A percentile compares a stretch with the other conserved stretches of the same genome.
Conservation (phyloP, 371 early-diverging fungal species). For the Basidiobolus heterosporus region DNA sequence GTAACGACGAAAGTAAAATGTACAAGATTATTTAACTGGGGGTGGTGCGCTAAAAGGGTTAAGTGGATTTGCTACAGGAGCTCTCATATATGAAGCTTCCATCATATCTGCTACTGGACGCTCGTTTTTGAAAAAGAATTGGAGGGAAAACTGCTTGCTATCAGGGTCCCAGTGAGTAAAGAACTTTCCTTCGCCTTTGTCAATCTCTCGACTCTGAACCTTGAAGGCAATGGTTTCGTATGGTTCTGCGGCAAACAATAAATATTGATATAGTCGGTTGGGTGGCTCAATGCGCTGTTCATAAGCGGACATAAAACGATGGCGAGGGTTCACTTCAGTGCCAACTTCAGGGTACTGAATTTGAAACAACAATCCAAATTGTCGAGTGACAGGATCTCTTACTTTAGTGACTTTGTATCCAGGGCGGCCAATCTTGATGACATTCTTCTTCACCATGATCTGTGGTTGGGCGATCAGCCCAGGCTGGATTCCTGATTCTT, state of each 20-base stretch:
- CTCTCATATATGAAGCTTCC: conserved; percentile 5
- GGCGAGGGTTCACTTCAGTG: conserved; percentile 57
- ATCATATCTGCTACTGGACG: conserved; percentile 12
- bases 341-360: conserved; percentile 84
- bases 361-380: conserved; percentile 84
- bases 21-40: too few species aligned
- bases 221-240: conserved; percentile 93
- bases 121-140: conserved; percentile 67
- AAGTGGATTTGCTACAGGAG: conserved; percentile 22
- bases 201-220: conserved; percentile 81
- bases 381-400: conserved; percentile 70
- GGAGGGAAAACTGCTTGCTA: conserved; percentile 68
- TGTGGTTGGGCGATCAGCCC: conserved; percentile 20
- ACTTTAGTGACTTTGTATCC: conserved; percentile 93
- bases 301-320: conserved; percentile 95
- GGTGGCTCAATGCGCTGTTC: conserved; percentile 88
- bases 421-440: conserved; percentile 93
- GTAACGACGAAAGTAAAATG: too few species aligned
- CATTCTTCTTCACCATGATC: conserved; percentile 33
- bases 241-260: conserved; percentile 91
- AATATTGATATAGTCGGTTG: conserved; percentile 76
- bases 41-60: conserved; percentile 21
- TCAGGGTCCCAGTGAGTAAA: conserved; percentile 93
- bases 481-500: conserved; percentile 38
- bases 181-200: conserved; percentile 63